Evolutionary conservation across 2,329 filamentous ascomycete species (phyloP), one percentile per base, ranked within the genome.

Genomic region (Ilyonectria robusta): DNA sequence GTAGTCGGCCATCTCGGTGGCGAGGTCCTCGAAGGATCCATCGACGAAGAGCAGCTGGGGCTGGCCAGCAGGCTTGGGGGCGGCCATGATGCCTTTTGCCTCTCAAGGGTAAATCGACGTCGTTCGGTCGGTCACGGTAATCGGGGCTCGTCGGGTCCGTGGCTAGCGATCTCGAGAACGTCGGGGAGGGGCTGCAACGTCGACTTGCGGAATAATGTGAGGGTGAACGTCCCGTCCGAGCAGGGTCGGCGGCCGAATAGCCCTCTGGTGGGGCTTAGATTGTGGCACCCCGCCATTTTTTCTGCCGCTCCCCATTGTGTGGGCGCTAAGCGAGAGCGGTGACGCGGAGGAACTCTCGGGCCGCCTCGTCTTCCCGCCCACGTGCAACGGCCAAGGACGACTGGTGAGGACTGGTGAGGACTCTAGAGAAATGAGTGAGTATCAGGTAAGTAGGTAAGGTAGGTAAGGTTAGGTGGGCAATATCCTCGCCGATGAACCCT

Each of bases 1-100:
- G 84, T 97, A 98, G 78, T 95, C 93, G 82, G 95, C 94, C 86
- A 99, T 93, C 86, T 99, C 96, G 83, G 93, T 91, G 78, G 93
- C 91, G 80, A 98, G 91, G 85, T 98, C 96, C 81, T 94, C 91
- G 82, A 98, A 97, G 78, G 90, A 89, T 82, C 96, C 96, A 87
- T 99, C 96, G 83, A 99, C 89, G 79, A 92, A 92, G 80, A 92
- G 86, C 77, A 89, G 85, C 83, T 90, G 86, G 65, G 87, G 87
- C 79, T 86, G 85, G 78, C 82, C 81, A 79, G 82, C 80, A 79
- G 79, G 79, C 73, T 79, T 82, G 72, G 80, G 67, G 74, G 50
- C 50, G 50, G 74, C 72, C 73, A 76, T 76, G 59, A 66, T 69
- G 55, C 55, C 63, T 66, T 65, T 70, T 76, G 67, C 59, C 63